Base-by-base conservation (phyloP, 2,329 filamentous ascomycete genomes). In the Scorias spongiosa region DNA sequence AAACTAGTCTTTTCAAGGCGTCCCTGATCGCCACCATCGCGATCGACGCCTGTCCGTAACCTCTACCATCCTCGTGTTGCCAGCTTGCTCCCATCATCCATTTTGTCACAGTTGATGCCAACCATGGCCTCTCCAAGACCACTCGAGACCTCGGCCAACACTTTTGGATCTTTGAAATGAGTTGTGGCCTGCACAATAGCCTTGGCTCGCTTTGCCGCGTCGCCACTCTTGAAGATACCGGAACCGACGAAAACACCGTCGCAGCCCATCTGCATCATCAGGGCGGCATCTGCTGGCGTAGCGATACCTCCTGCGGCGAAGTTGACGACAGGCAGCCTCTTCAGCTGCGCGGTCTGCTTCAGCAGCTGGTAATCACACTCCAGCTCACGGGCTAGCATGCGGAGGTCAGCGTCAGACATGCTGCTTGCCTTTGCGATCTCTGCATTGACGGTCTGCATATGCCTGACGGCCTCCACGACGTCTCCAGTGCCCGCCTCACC, bases 241-340 rank as follows among this genome's bases (percentile, higher is more conserved):
- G 80, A 87, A 26, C 91, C 91, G 30, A 98, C 91, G 61, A 98
- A 98, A 30, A 98, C 91, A 46, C 91, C 91, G 59, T 98, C 91
- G 60, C 91, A 96, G 48, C 91, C 91, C 51, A 98, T 71, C 72
- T 96, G 89, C 91, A 98, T 98, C 89, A 98, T 85, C 68, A 98
- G 71, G 2, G 91, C 91, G 0, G 91, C 91, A 65, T 98, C 91
- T 0, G 91, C 91, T 0, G 91, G 91, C 1, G 91, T 98, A n/a
- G 91, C 91, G n/a, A 98, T 84, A 46, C 91, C 91, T n/a, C 91
- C 91, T 2, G 91, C 91, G 0, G 91, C 91, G 56, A 98, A 96
- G 72, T 96, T 96, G 51, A 98, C 91, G 0, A 96, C 89, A 2
- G 91, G 91, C 44, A 98, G 71, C 42, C 91, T 75, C 38, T 87